phyloP scores from a whole-genome alignment of 2,329 filamentous ascomycete genomes.

The Fonsecaea nubica region DNA sequence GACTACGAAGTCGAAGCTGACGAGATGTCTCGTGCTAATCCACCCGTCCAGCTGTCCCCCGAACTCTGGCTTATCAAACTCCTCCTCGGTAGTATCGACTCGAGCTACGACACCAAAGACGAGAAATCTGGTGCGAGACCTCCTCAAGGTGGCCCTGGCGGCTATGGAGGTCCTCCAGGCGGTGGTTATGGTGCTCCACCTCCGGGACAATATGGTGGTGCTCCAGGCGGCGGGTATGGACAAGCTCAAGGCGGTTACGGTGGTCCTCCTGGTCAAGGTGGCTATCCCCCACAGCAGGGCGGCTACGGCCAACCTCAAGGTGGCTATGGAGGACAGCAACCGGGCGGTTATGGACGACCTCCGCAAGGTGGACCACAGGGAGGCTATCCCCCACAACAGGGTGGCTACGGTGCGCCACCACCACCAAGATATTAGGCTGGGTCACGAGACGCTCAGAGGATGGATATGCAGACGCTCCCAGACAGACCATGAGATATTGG shows the following conservation, averaged over 20 bases:
- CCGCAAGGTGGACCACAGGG: slow-evolving; percentile 37
- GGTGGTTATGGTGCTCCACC: slow-evolving; percentile 33
- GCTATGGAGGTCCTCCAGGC: slow-evolving; percentile 41
- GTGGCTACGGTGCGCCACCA: slow-evolving; percentile 31
- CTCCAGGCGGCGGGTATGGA: slow-evolving; percentile 45
- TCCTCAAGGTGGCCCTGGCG: slow-evolving; percentile 39
- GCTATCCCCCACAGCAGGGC: slow-evolving; percentile 41
- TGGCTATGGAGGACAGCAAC: slow-evolving; percentile 36
- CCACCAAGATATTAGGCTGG: slow-evolving; percentile 30
- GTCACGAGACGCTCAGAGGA: neutral
- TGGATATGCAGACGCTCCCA: neutral
- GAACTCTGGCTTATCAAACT: slow-evolving; percentile 72
- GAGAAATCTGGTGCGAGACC: slow-evolving; percentile 58
- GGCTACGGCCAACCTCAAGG: slow-evolving; percentile 45
- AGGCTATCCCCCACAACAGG: slow-evolving; percentile 41
- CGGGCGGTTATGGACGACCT: slow-evolving; percentile 39
- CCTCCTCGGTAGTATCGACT: slow-evolving; percentile 70
- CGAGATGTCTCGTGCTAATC: slow-evolving; percentile 67
- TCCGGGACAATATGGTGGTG: slow-evolving; percentile 37
- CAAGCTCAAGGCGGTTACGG: slow-evolving; percentile 34
- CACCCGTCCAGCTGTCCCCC: slow-evolving; percentile 67
- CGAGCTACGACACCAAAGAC: slow-evolving; percentile 69
- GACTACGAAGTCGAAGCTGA: slow-evolving; percentile 72
- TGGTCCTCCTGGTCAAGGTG: slow-evolving; percentile 38
- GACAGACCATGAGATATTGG: neutral